A percentile compares a stretch with the other conserved stretches of the same genome.
These are phyloP conservation scores for Naganishia randhawae DNA, from an alignment of 768 basidiomycete species.

Conservation along the genomic window DNA sequence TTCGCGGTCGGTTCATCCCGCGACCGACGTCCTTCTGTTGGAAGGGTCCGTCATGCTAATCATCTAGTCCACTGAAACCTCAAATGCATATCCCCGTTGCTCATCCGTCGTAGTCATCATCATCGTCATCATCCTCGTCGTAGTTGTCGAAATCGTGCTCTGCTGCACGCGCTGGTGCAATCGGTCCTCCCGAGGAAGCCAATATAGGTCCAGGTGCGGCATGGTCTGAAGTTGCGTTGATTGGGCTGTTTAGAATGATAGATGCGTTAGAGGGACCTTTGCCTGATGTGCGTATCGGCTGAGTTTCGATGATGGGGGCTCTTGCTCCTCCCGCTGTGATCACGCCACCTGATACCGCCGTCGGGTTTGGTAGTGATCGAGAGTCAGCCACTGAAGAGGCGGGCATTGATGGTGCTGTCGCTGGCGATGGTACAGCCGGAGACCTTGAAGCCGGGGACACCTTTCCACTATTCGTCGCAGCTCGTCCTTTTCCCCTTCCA, in stretches of 20 bases:
- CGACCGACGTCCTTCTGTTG: neutral
- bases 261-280: constrained; percentile 14
- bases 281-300: neutral
- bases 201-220: neutral
- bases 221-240: neutral
- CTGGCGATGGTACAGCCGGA: neutral
- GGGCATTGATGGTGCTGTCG: neutral
- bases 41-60: neutral
- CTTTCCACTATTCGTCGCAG: neutral
- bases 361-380: neutral
- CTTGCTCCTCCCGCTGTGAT: neutral
- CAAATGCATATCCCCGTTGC: neutral
- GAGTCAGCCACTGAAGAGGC: neutral
- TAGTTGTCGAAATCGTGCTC: constrained; percentile 8
- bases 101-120: constrained; percentile 11
- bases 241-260: constrained; percentile 12
- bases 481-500: constrained; percentile 22
- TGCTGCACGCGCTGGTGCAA: neutral
- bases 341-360: neutral
- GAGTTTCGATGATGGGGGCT: neutral
- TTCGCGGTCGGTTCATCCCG: neutral
- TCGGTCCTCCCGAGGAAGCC: neutral
- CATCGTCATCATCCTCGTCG: constrained; percentile 17
- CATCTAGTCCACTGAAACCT: neutral
- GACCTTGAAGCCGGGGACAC: neutral